Evolutionary conservation across 1,284 basidiomycete species (phyloP).

Genomic region (Porodaedalea pini): DNA sequence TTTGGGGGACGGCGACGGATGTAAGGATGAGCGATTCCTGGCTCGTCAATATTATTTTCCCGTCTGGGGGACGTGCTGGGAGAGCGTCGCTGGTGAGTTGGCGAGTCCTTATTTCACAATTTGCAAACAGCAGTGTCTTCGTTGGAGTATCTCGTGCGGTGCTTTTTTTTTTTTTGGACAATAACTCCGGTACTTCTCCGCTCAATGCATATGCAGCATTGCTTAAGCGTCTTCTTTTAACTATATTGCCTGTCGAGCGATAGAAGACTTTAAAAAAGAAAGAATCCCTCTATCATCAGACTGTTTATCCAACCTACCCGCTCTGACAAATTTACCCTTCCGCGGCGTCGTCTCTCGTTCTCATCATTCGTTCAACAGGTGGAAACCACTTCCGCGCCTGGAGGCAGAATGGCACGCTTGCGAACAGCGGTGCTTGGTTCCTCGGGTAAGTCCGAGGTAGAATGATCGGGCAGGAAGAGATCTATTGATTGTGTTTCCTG

Average conservation of each 20-base stretch:
- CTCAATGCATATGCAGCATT: background rate
- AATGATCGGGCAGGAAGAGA: background rate
- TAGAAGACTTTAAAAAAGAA: too few species aligned
- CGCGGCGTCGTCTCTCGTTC: background rate
- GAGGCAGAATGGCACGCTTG: slow-evolving; percentile 44
- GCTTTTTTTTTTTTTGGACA: too few species aligned
- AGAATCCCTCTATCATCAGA: background rate
- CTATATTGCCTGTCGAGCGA: background rate
- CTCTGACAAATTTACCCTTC: background rate
- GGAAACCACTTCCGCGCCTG: slow-evolving; percentile 48
- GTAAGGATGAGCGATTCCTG: slow-evolving; percentile 39
- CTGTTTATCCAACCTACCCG: background rate
- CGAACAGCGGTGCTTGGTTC: slow-evolving; percentile 45
- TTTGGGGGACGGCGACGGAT: slow-evolving; percentile 43
- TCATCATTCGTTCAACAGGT: slow-evolving; percentile 25
- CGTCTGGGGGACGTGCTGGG: slow-evolving; percentile 45
- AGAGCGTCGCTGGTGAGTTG: slow-evolving; percentile 35
- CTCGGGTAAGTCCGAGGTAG: slow-evolving; percentile 38
- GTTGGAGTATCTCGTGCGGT: background rate
- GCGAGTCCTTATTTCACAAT: background rate
- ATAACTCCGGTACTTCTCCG: too few species aligned
- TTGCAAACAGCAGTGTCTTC: background rate
- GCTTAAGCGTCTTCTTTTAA: background rate
- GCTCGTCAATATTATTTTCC: slow-evolving; percentile 43
- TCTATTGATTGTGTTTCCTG: background rate